Percentiles rank a stretch among this genome's conserved stretches.
These are phyloP conservation scores for Neofusicoccum laricinum DNA, from an alignment of 2,329 filamentous ascomycete species.

Conservation along the genomic window DNA sequence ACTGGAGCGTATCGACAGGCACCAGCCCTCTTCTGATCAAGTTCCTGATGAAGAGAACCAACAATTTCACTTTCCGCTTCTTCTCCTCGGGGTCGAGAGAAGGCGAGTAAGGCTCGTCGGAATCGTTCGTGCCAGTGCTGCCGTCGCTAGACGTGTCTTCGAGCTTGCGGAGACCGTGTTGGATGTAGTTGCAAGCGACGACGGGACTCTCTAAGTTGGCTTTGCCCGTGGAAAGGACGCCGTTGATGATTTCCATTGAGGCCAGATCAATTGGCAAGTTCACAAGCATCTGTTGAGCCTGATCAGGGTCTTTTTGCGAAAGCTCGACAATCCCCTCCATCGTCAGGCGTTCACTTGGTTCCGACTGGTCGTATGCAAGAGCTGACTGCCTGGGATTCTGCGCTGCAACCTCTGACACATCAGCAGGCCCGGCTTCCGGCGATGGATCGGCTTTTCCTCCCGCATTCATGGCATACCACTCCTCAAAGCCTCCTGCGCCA, in stretches of 20 bases:
- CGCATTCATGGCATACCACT: not conserved
- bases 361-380: not conserved
- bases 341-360: not conserved
- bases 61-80: constrained; percentile 33
- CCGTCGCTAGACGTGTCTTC: constrained; percentile 22
- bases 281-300: constrained; percentile 28
- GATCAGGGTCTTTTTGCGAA: not conserved
- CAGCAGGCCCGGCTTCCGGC: not conserved
- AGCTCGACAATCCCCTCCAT: not conserved
- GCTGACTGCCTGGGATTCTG: too few species aligned
- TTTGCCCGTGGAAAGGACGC: constrained; percentile 29
- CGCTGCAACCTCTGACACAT: not conserved
- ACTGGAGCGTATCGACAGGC: constrained; percentile 31
- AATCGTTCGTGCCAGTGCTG: constrained; percentile 15
- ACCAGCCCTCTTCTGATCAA: constrained; percentile 32
- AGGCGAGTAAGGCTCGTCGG: constrained; percentile 17
- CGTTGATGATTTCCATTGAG: constrained; percentile 38
- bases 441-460: not conserved
- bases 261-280: constrained; percentile 36
- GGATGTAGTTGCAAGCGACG: constrained; percentile 35
- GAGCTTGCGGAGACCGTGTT: constrained; percentile 35
- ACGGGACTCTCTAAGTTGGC: constrained; percentile 27
- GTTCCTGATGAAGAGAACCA: constrained; percentile 39
- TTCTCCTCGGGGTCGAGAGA: constrained; percentile 33
- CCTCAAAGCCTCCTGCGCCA: not conserved